Evolutionary conservation across 306 rosid species (phyloP).

Genomic region (Medicago lupulina): DNA sequence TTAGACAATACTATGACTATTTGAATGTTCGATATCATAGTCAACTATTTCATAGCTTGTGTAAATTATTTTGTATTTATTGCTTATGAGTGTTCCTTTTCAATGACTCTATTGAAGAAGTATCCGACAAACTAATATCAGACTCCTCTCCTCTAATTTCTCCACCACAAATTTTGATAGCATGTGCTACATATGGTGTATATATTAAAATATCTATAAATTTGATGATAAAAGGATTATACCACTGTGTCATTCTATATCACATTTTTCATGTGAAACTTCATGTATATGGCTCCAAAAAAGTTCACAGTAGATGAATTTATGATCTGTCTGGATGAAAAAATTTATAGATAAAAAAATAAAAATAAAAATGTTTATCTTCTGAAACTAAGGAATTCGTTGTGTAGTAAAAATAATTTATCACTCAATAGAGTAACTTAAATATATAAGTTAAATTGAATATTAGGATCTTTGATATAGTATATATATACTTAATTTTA

Average conservation of each 20-base stretch:
- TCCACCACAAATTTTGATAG: slow-evolving; percentile 5
- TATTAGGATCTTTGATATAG: background rate
- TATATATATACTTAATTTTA: too few species aligned
- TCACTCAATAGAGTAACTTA: background rate
- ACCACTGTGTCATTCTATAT: background rate
- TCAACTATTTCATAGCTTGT: background rate
- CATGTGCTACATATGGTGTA: background rate
- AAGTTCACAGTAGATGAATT: background rate
- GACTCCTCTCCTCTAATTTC: background rate
- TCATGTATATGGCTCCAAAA: background rate
- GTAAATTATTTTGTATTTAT: background rate
- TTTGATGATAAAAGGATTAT: background rate
- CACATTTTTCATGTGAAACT: background rate
- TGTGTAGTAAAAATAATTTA: background rate
- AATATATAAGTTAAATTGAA: background rate
- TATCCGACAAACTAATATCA: background rate
- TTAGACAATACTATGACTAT: background rate
- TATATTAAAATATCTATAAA: background rate
- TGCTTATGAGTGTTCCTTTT: background rate
- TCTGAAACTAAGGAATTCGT: background rate
- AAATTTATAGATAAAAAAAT: background rate
- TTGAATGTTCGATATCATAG: background rate
- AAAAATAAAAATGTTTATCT: background rate
- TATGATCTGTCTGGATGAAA: background rate
- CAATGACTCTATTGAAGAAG: background rate